These are phyloP conservation scores for Nephelium lappaceum DNA, from an alignment of 345 rosid genomes.

Conservation along the genomic window DNA sequence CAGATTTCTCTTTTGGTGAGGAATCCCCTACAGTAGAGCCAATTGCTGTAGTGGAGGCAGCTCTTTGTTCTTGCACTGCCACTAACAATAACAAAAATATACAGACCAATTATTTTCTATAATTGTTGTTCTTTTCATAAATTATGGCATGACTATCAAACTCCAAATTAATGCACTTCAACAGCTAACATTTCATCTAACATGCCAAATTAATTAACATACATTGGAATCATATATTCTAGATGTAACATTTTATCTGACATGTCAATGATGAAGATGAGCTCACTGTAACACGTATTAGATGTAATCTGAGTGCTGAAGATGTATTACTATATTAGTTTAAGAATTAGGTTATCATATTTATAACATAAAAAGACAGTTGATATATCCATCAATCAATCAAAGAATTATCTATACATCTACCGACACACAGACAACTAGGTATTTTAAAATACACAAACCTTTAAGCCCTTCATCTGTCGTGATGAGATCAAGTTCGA, in stretches of 20 bases:
- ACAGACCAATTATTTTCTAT: background rate
- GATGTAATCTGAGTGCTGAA: background rate
- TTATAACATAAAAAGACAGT: background rate
- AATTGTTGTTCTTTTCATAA: background rate
- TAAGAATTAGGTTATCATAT: background rate
- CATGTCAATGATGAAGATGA: background rate
- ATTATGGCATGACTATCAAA: background rate
- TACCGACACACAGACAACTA: background rate
- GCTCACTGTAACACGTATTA: background rate
- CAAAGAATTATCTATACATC: background rate
- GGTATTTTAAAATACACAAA: slow-evolving; percentile 30
- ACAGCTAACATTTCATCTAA: background rate
- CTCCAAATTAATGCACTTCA: background rate
- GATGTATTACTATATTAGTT: background rate
- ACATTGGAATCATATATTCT: background rate
- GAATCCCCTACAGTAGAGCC: slow-evolving; percentile 74
- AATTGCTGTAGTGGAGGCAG: slow-evolving; percentile 52
- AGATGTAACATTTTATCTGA: background rate
- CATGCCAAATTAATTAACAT: background rate
- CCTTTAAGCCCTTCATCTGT: slow-evolving; percentile 72
- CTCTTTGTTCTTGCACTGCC: slow-evolving; percentile 78
- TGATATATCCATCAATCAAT: background rate
- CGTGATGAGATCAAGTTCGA: slow-evolving; percentile 70
- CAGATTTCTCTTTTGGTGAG: slow-evolving; percentile 59
- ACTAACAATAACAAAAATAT: slow-evolving; percentile 31